A percentile compares a stretch with the other conserved stretches of the same genome.
phyloP scores from a whole-genome alignment of 768 basidiomycete genomes.

The Tulasnella calospora region DNA sequence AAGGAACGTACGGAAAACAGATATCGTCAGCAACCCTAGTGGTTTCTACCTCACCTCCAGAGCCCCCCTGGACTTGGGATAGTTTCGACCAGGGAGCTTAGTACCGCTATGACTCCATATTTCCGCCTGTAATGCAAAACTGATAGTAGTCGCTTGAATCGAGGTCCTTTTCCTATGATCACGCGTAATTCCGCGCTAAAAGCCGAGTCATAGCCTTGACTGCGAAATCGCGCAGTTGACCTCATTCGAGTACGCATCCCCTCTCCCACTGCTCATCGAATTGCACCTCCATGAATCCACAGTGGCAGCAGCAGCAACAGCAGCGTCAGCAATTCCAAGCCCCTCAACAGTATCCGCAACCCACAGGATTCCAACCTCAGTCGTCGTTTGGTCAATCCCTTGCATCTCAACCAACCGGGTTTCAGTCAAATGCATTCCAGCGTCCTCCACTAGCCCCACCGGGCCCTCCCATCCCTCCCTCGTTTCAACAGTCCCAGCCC shows the following conservation, averaged over 20 bases:
- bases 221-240: slow-evolving; percentile 1
- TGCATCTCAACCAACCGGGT: slow-evolving; percentile 60
- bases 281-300: neutral
- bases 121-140: neutral
- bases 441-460: slow-evolving; percentile 23
- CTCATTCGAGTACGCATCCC: neutral
- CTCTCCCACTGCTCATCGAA: neutral
- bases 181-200: slow-evolving; percentile 7
- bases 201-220: neutral
- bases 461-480: neutral
- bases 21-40: neutral
- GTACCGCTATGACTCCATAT: neutral
- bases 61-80: neutral
- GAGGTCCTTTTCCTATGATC: neutral
- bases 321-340: slow-evolving; percentile 19
- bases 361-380: slow-evolving; percentile 55
- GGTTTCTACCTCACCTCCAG: neutral
- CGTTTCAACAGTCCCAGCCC: slow-evolving; percentile 18
- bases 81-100: neutral
- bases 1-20: slow-evolving; percentile 37
- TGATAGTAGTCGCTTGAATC: neutral
- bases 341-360: slow-evolving; percentile 58
- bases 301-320: slow-evolving; percentile 18
- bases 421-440: slow-evolving; percentile 37
- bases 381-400: slow-evolving; percentile 36